Percentiles rank a stretch among this genome's conserved stretches.
These are phyloP conservation scores for Albugo candida DNA, from an alignment of 352 stramenopile genomes.

Conservation along the genomic window DNA sequence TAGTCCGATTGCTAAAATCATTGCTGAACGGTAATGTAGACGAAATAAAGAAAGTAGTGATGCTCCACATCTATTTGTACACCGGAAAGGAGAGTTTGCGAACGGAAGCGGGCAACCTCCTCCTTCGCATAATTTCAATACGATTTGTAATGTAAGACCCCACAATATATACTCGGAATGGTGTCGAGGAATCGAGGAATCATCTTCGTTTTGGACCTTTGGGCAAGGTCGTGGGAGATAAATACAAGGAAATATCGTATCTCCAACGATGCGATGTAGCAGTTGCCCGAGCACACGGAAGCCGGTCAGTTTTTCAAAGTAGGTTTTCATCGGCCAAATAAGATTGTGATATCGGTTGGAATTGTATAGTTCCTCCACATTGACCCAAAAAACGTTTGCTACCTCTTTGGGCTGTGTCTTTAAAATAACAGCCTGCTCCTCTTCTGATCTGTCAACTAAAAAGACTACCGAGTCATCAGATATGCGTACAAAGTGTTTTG, in stretches of 20 bases:
- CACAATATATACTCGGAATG: conserved; percentile 67
- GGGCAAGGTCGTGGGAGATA: conserved; percentile 42
- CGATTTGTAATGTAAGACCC: conserved; percentile 56
- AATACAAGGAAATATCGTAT: conserved; percentile 46
- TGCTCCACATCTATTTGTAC: too few species aligned
- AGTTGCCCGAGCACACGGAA: conserved; percentile 15
- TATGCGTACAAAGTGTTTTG: not conserved
- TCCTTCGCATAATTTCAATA: conserved; percentile 25
- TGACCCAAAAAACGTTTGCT: conserved; percentile 62
- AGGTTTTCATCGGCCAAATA: conserved; percentile 35
- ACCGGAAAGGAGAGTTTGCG: too few species aligned
- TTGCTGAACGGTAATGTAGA: too few species aligned
- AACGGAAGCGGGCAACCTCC: conserved; percentile 19
- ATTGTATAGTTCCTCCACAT: conserved; percentile 58
- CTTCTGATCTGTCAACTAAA: conserved; percentile 28
- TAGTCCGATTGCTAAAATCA: too few species aligned
- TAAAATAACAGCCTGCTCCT: conserved; percentile 24
- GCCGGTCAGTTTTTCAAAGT: conserved; percentile 18
- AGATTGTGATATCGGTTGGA: conserved; percentile 29
- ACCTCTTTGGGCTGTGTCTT: conserved; percentile 48
- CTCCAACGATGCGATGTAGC: conserved; percentile 19
- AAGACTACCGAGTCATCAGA: conserved; percentile 23
- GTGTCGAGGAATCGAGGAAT: conserved; percentile 16
- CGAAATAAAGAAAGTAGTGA: too few species aligned
- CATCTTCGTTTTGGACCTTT: conserved; percentile 18